phyloP scores from a whole-genome alignment of 257 asterid genomes.

The Solanum ahanhuiri region DNA sequence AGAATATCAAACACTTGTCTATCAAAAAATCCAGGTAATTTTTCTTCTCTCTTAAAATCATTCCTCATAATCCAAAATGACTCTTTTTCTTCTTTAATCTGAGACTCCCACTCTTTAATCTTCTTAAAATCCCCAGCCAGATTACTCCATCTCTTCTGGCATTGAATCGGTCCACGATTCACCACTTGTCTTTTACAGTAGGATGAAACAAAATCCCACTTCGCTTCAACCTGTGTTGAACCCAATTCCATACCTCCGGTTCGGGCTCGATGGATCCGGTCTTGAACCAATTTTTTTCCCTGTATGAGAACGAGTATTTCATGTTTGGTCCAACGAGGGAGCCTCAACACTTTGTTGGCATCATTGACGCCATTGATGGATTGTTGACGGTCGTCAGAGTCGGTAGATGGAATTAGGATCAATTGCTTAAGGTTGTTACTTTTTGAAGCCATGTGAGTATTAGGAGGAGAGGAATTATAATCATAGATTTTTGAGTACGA shows the following conservation, averaged over 20 bases:
- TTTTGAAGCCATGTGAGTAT: not conserved
- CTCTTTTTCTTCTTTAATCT: too few species aligned
- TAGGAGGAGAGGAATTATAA: too few species aligned
- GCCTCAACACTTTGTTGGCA: not conserved
- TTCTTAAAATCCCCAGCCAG: not conserved
- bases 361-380: not conserved
- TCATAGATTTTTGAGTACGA: too few species aligned
- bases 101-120: not conserved
- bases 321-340: not conserved
- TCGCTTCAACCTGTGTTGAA: not conserved
- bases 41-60: not conserved
- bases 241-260: not conserved
- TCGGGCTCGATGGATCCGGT: not conserved
- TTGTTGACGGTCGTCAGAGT: not conserved
- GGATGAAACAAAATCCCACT: not conserved
- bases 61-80: not conserved
- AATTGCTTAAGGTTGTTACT: not conserved
- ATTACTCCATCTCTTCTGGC: not conserved
- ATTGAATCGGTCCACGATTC: not conserved
- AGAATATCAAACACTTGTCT: not conserved
- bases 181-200: too few species aligned
- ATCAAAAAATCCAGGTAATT: too few species aligned
- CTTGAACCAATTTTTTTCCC: not conserved
- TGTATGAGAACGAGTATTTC: not conserved
- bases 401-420: not conserved